phyloP scores from a whole-genome alignment of 352 stramenopile genomes.

The Phytophthora europaea region DNA sequence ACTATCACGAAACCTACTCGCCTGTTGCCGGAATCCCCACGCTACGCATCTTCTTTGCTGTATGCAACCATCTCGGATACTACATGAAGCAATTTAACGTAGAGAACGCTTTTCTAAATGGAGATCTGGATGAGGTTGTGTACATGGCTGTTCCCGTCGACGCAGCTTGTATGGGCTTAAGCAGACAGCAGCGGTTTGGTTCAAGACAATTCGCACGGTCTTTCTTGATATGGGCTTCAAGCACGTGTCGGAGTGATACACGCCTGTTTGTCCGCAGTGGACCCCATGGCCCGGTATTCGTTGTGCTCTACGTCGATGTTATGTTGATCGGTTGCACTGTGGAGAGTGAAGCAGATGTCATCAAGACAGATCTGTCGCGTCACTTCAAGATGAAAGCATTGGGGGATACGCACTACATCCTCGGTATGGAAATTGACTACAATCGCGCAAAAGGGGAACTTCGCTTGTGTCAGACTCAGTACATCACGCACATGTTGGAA shows the following conservation, averaged over 20 bases:
- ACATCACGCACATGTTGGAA: background rate
- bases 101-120: conserved; percentile 32
- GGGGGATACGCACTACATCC: background rate
- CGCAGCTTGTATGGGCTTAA: conserved; percentile 48
- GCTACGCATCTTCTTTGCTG: conserved; percentile 32
- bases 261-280: conserved; percentile 12
- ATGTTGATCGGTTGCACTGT: background rate
- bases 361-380: background rate
- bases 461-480: background rate
- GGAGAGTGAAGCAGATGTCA: background rate
- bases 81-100: conserved; percentile 36
- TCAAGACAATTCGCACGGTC: conserved; percentile 27
- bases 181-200: conserved; percentile 41
- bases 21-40: conserved; percentile 30
- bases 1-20: conserved; percentile 35
- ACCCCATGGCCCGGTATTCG: background rate
- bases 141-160: conserved; percentile 30
- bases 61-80: conserved; percentile 24
- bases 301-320: conserved; percentile 26
- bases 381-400: background rate
- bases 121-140: conserved; percentile 30
- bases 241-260: conserved; percentile 7
- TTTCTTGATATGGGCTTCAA: conserved; percentile 12
- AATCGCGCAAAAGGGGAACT: background rate
- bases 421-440: background rate